These are phyloP conservation scores for Linderniella brevidens DNA, from an alignment of 257 asterid species.

Conservation along the genomic window DNA sequence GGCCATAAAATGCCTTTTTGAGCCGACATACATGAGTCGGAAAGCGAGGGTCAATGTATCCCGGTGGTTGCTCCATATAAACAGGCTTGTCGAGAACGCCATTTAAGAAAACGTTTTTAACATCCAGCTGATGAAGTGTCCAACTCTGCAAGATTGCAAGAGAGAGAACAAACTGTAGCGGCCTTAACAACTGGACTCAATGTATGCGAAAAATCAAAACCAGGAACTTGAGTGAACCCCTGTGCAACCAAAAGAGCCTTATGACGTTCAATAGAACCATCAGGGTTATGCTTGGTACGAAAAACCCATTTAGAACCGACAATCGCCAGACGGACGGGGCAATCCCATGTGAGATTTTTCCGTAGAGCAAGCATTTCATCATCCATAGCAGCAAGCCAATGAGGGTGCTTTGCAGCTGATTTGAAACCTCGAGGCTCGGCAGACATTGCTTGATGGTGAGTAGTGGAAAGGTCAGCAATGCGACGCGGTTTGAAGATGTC, in stretches of 20 bases:
- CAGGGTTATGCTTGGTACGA: neutral
- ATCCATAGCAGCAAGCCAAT: neutral
- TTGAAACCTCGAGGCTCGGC: neutral
- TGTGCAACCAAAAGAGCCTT: neutral
- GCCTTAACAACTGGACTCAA: neutral
- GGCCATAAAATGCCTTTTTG: neutral
- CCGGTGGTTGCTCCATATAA: neutral
- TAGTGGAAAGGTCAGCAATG: too few species aligned
- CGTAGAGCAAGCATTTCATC: conserved; percentile 1
- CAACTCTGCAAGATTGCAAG: neutral
- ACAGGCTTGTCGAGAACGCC: neutral
- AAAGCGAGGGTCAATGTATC: neutral
- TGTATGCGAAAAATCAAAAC: neutral
- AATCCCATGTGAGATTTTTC: neutral
- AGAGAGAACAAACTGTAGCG: neutral
- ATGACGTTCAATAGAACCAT: neutral
- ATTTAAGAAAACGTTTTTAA: neutral
- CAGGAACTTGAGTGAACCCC: neutral
- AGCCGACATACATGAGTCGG: neutral
- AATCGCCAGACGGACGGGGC: neutral
- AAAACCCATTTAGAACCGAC: neutral
- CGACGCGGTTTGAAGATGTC: too few species aligned
- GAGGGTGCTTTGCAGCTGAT: neutral
- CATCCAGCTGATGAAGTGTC: too few species aligned
- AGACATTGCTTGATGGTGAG: too few species aligned